Evolutionary conservation across 176 grass and related monocot species (phyloP).

Genomic region (Alloteropsis semialata): DNA sequence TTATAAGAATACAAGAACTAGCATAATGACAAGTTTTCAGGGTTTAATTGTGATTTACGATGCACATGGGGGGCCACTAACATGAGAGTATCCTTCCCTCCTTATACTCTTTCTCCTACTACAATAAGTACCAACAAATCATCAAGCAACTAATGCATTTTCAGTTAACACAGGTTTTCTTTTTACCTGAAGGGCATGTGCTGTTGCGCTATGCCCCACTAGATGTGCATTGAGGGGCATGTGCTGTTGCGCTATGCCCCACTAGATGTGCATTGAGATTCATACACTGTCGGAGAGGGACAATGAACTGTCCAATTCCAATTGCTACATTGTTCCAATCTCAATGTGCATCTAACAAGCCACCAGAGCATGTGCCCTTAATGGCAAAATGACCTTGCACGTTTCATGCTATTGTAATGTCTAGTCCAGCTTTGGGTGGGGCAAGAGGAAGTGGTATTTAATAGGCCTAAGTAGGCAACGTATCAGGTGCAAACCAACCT

Average conservation of each 20-base stretch:
- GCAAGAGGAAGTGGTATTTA: neutral
- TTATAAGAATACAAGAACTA: too few species aligned
- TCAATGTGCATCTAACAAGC: neutral
- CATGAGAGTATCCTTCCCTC: neutral
- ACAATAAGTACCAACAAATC: neutral
- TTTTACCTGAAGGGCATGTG: too few species aligned
- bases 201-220: too few species aligned
- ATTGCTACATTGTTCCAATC: neutral
- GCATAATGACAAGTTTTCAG: neutral
- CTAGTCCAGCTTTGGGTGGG: neutral
- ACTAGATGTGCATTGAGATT: too few species aligned
- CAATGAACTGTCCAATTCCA: neutral
- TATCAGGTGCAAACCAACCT: too few species aligned
- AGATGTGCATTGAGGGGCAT: too few species aligned
- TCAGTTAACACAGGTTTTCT: too few species aligned
- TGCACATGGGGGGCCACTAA: neutral
- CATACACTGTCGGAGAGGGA: neutral
- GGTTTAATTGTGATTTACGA: neutral
- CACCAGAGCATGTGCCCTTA: neutral
- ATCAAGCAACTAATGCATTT: neutral
- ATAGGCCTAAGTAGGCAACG: slow-evolving; percentile 2
- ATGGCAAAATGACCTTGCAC: neutral
- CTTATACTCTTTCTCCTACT: neutral
- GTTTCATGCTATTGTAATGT: neutral
- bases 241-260: too few species aligned